These are phyloP conservation scores for Clathrospora elynae DNA, from an alignment of 2,329 filamentous ascomycete species.

Conservation along the genomic window DNA sequence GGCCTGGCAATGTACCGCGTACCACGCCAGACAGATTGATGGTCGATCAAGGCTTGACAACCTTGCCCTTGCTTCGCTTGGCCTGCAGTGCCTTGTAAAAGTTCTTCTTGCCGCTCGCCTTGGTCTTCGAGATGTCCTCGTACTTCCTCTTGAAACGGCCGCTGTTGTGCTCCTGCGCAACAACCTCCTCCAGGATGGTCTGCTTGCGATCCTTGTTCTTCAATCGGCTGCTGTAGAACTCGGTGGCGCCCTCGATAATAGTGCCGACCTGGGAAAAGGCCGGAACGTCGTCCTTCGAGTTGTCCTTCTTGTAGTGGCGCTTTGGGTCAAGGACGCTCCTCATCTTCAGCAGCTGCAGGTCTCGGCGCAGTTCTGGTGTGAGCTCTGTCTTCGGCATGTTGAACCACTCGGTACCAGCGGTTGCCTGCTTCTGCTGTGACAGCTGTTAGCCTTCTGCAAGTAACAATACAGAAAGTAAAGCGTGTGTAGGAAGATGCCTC, in stretches of 20 bases:
- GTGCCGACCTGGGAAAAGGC: constrained; percentile 89
- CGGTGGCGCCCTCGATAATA: constrained; percentile 84
- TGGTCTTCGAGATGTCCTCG: constrained; percentile 77
- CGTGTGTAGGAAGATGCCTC: constrained; percentile 50
- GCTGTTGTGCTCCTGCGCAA: constrained; percentile 68
- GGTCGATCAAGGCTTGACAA: constrained; percentile 42
- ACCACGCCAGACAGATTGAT: neutral
- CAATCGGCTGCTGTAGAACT: constrained; percentile 81
- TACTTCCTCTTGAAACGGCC: constrained; percentile 87
- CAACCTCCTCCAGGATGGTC: constrained; percentile 83
- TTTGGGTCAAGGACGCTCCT: constrained; percentile 87
- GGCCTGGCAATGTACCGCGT: neutral
- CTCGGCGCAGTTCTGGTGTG: constrained; percentile 83
- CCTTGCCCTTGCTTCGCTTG: constrained; percentile 54
- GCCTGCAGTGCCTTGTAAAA: constrained; percentile 81
- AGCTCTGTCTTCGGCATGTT: constrained; percentile 82
- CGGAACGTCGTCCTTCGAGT: constrained; percentile 70
- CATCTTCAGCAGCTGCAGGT: constrained; percentile 88
- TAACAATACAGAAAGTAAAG: constrained; percentile 12
- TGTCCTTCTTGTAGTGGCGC: constrained; percentile 87
- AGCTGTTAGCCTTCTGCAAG: constrained; percentile 28
- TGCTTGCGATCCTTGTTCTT: constrained; percentile 85
- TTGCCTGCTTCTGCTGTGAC: constrained; percentile 62
- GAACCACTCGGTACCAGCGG: constrained; percentile 84
- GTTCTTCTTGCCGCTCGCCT: constrained; percentile 85